Evolutionary conservation across 768 basidiomycete genomes (phyloP), one percentile per base, ranked within the genome.

Genomic region (Tulasnella sp.): DNA sequence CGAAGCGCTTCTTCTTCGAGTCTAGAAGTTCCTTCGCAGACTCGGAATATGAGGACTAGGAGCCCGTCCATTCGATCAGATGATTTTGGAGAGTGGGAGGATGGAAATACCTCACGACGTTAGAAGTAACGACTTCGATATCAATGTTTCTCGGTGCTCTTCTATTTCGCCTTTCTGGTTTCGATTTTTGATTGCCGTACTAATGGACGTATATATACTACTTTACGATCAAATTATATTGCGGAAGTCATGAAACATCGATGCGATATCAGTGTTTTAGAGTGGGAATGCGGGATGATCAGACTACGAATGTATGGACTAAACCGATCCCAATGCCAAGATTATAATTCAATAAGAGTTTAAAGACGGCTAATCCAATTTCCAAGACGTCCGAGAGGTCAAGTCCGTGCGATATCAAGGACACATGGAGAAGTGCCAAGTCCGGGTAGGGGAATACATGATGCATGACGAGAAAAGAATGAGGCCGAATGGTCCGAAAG

Each of bases 71-170:
- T 76, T 22, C 75, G 75, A 17, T 81, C 79, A 5, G 79, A 80
- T 32, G 80, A 79, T 64, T 82, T 81, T 69, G 80, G 78, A 62
- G 78, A 79, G 4, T 82, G 81, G 82, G 70, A 76, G 59, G 74
- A 75, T 41, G 75, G 71, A 47, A 37, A 39, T 19, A 9, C 19
- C 3, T 59, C 52, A 29, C 52, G 52, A 59, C 35, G 32, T 5
- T 36, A 32, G 52, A 59, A n/a, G n/a, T n/a, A n/a, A n/a, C 12
- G 12, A 17, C 32, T 35, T 39, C 36, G 34, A 41, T 37, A 62
- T 22, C 14, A 47, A 22, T 62, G n/a, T 66, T 37, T 37, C 64
- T 37, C 40, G 19, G 7, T 66, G 16, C 32, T n/a, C 32, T 36
- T 66, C 29, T 59, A 11, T n/a, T 26, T 22, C 12, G n/a, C 52